phyloP scores from a whole-genome alignment of 257 asterid genomes.

The Handroanthus guayacan region DNA sequence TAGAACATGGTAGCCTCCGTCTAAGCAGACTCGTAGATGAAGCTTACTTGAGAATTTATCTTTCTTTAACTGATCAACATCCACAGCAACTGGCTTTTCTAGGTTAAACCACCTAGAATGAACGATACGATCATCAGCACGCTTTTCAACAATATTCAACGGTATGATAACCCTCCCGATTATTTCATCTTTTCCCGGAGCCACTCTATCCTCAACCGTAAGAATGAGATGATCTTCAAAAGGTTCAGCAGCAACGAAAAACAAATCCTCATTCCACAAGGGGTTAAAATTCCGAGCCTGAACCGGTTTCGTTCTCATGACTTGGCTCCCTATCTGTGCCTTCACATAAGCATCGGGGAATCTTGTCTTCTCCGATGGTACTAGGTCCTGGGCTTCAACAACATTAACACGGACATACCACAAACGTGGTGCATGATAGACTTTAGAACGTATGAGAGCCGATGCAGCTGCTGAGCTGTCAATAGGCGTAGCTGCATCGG shows the following conservation, averaged over 20 bases:
- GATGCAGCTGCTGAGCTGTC: constrained; percentile 80
- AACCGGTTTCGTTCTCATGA: constrained; percentile 75
- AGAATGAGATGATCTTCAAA: constrained; percentile 87
- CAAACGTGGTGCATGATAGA: constrained; percentile 86
- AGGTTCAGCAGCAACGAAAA: constrained; percentile 91
- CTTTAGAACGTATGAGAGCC: constrained; percentile 82
- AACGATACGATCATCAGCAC: constrained; percentile 83
- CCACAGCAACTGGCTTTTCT: constrained; percentile 77
- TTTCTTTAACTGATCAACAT: constrained; percentile 82
- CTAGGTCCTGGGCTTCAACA: constrained; percentile 89
- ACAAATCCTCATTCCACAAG: constrained; percentile 86
- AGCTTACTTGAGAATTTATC: constrained; percentile 82
- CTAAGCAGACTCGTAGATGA: constrained; percentile 85
- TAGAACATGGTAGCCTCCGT: constrained; percentile 94
- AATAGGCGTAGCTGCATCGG: constrained; percentile 80
- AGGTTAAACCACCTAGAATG: constrained; percentile 91
- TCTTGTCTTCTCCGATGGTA: constrained; percentile 73
- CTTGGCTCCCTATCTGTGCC: constrained; percentile 90
- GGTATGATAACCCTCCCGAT: constrained; percentile 86
- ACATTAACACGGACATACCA: constrained; percentile 92
- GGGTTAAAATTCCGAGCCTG: constrained; percentile 80
- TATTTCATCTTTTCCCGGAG: constrained; percentile 90
- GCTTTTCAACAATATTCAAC: constrained; percentile 73
- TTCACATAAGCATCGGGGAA: constrained; percentile 85
- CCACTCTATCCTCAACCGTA: constrained; percentile 90